Evolutionary conservation across 345 rosid genomes (phyloP), one percentile per base, ranked within the genome.

Genomic region (Erodium maritimum): DNA sequence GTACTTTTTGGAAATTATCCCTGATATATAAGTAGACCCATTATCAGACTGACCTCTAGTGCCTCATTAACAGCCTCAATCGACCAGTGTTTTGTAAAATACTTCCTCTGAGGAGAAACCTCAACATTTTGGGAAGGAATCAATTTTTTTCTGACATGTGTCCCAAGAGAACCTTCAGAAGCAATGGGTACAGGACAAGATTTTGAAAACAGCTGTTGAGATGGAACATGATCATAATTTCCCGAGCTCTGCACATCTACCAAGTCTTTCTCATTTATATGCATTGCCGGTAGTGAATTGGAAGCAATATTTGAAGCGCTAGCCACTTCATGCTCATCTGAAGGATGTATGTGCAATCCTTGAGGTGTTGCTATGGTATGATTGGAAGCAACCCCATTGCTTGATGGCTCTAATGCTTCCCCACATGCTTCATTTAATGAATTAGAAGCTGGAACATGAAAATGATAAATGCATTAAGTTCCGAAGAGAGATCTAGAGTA

Each of bases 281-380:
- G 83, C 87, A 83, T 66, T n/a, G 78, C 56, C 14, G 90, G 93
- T 95, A 86, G 70, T 24, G 96, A 91, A 67, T 34, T 70, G 71
- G 80, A 82, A 50, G 69, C 68, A 24, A 71, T 63, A 62, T 73
- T 55, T 1, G 78, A 78, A n/a, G 79, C 79, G 52, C 63, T 61
- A 34, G 70, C 19, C 1, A 29, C 57, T 20, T 58, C 74, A 51
- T 61, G 62, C 45, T 66, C 80, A 45, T 10, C n/a, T 0, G 62
- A 54, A 61, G 63, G 4, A 34, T 60, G 57, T 55, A 24, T 55
- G n/a, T 66, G 78, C 17, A 59, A 58, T 42, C 65, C 80, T 34
- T 62, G 59, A 48, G 65, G 83, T 62, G 65, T 72, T 0, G 71
- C 22, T 1, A 72, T 25, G 19, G 61, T 45, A 57, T 65, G 69